phyloP scores from a whole-genome alignment of 2,329 filamentous ascomycete species.

The Talaromyces sp. region DNA sequence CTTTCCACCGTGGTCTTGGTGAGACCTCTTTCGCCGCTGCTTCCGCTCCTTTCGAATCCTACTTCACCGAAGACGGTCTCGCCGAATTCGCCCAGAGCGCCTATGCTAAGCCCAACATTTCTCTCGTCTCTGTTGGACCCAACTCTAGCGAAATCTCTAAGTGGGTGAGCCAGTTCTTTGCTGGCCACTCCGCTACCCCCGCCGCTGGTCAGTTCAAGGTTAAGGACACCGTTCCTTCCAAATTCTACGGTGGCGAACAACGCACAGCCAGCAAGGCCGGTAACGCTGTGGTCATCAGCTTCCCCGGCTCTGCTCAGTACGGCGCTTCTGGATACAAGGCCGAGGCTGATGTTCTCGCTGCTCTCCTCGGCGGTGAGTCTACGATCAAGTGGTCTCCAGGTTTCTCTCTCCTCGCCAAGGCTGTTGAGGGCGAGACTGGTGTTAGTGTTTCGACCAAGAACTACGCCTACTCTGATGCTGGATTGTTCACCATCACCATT shows the following conservation, averaged over 20 bases:
- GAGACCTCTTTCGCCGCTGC: constrained; percentile 70
- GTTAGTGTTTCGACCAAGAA: constrained; percentile 72
- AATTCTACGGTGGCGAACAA: constrained; percentile 95
- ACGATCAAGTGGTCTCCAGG: constrained; percentile 94
- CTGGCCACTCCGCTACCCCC: constrained; percentile 56
- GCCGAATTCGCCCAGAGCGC: constrained; percentile 72
- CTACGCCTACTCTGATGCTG: constrained; percentile 87
- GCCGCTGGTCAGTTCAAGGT: constrained; percentile 51
- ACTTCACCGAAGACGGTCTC: constrained; percentile 73
- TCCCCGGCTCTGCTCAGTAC: constrained; percentile 81
- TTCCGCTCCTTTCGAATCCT: constrained; percentile 70
- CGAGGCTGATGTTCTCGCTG: constrained; percentile 79
- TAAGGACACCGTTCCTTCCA: constrained; percentile 63
- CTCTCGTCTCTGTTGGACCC: constrained; percentile 85
- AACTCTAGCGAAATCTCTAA: constrained; percentile 72
- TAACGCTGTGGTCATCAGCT: constrained; percentile 84
- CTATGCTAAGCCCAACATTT: constrained; percentile 87
- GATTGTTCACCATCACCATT: constrained; percentile 80
- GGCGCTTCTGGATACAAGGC: constrained; percentile 75
- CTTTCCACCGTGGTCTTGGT: constrained; percentile 92
- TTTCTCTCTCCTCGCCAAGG: constrained; percentile 86
- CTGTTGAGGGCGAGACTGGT: constrained; percentile 62
- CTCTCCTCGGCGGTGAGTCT: constrained; percentile 84
- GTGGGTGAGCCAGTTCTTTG: constrained; percentile 94
- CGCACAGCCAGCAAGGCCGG: constrained; percentile 72